A percentile compares a stretch with the other conserved stretches of the same genome.
These are phyloP conservation scores for Fomitopsis betulina DNA, from an alignment of 1,284 basidiomycete genomes.

Conservation along the genomic window DNA sequence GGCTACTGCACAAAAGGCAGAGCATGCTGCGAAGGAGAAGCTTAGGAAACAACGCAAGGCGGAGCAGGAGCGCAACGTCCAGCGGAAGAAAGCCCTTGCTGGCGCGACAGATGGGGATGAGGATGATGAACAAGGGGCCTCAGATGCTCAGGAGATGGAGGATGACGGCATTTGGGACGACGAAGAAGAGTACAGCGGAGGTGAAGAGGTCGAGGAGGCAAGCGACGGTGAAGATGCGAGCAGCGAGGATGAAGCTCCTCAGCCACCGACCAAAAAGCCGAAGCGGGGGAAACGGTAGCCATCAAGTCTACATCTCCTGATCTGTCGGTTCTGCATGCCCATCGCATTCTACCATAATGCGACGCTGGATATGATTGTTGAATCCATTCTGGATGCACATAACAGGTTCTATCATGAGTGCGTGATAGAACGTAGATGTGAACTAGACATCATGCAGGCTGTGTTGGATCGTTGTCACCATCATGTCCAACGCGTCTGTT, in stretches of 20 bases:
- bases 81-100: constrained; percentile 61
- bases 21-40: constrained; percentile 73
- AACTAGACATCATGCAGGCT: no score
- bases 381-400: no score
- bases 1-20: constrained; percentile 56
- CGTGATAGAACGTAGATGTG: no score
- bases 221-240: constrained; percentile 34
- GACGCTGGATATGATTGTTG: no score
- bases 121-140: constrained; percentile 33
- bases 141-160: constrained; percentile 10
- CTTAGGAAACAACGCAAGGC: constrained; percentile 73
- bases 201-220: constrained; percentile 35
- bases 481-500: no score
- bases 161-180: constrained; percentile 49
- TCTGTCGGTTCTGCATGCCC: neutral
- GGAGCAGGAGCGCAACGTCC: constrained; percentile 87
- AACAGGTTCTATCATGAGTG: no score
- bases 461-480: no score
- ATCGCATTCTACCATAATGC: neutral
- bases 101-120: constrained; percentile 36
- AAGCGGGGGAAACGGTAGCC: constrained; percentile 35
- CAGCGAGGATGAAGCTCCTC: constrained; percentile 31
- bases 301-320: neutral
- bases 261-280: constrained; percentile 35
- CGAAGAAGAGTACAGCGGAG: constrained; percentile 61